A percentile compares a stretch with the other conserved stretches of the same genome.
These are phyloP conservation scores for Nakazawaea ishiwadae DNA, from an alignment of 805 yeast species.

Conservation along the genomic window DNA sequence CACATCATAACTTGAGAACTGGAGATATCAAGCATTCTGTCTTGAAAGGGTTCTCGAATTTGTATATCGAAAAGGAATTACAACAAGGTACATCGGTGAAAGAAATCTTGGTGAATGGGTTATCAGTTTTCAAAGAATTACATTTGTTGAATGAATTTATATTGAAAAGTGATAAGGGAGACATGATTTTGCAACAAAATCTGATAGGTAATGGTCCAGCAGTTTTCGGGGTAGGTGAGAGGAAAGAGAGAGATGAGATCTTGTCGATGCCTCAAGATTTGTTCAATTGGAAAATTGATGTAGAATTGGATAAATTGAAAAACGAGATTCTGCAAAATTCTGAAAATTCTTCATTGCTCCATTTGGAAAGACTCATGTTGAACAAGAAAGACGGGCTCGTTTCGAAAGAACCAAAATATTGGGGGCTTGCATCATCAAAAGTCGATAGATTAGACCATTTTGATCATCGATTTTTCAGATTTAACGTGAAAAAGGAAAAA, in stretches of 20 bases:
- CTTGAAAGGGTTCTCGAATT: not conserved
- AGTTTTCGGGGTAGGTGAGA: not conserved
- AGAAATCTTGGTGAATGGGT: not conserved
- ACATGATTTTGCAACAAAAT: not conserved
- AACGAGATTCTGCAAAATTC: slow-evolving; percentile 66
- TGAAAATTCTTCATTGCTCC: slow-evolving; percentile 35
- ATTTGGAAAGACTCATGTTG: not conserved
- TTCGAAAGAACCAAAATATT: slow-evolving; percentile 2
- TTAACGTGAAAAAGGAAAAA: not conserved
- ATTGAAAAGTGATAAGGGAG: not conserved
- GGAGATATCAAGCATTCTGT: not conserved
- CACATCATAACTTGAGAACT: not conserved
- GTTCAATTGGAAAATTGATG: not conserved
- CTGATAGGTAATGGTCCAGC: not conserved
- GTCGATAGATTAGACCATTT: slow-evolving; percentile 2
- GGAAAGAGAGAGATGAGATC: not conserved
- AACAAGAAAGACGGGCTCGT: not conserved
- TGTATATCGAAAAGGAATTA: slow-evolving; percentile 1
- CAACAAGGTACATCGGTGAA: not conserved
- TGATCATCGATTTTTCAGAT: slow-evolving; percentile 4
- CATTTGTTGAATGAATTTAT: slow-evolving; percentile 2
- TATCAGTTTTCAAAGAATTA: not conserved
- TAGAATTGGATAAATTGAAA: slow-evolving; percentile 41
- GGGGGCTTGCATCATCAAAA: slow-evolving; percentile 4
- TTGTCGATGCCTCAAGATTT: not conserved